Base-by-base conservation (phyloP, 1,139 yeast genomes). In the Yamadazyma blattariae region DNA sequence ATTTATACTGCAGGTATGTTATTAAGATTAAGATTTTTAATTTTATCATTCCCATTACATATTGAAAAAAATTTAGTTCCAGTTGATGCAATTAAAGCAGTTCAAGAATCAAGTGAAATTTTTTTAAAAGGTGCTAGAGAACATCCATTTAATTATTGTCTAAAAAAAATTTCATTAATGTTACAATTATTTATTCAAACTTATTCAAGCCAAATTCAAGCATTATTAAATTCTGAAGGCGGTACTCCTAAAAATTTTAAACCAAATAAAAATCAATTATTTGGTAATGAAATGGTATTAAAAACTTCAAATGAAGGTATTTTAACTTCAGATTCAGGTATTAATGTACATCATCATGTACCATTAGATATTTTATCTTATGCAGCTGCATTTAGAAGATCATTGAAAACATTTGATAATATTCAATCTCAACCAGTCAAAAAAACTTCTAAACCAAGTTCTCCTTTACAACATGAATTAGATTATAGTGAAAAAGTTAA, bases 1-100 rank as follows among this genome's bases (percentile, higher is more conserved):
- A 73, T 83, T 32, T 83, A 81, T 51, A 78, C 86, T 2, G 79
- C 80, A 0, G 86, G 88, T 9, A 76, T 80, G 67, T 59, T 83
- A 12, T 59, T 82, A 35, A 67, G 86, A 41, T 61, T 82, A 32
- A 60, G 88, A 25, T 79, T 72, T 45, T 59, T 79, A 36, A 70
- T 75, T 13, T 53, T 80, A 25, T 71, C 81, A 5, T 62, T 78
- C 11, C 82, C 85, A 1, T 65, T 73, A 22, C 68, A 74, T 38
- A 67, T 66, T 52, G 73, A 67, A 31, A 60, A 54, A 34, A 72
- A 71, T 31, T 61, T 73, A 31, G 73, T 78, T 7, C 79, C 85
- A 0, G 63, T 65, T 16, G 62, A 64, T 25, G 74, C 79, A 3
- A 58, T 80, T 19, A 48, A 57, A 1, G 47, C 59, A 2, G 67